Conservation (phyloP, 768 basidiomycete genomes). For the Artomyces pyxidatus region DNA sequence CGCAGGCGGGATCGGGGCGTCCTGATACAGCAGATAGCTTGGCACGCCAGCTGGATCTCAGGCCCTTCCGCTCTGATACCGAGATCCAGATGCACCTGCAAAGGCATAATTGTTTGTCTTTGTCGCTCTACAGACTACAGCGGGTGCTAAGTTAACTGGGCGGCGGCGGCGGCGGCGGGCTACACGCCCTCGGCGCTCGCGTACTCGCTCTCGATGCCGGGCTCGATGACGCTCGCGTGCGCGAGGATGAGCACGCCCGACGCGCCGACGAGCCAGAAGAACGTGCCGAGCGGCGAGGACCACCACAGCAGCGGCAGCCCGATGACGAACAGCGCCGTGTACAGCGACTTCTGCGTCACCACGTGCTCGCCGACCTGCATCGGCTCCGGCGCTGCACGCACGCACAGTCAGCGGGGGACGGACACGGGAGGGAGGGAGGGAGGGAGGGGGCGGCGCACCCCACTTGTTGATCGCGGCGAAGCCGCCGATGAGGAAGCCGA, state of each 20-base stretch:
- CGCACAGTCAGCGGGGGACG: not conserved
- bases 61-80: too few relatives aligned
- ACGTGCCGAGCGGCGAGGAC: conserved; percentile 65
- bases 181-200: conserved; percentile 61
- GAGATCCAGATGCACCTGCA: too few relatives aligned
- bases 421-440: not conserved
- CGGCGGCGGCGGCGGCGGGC: not conserved
- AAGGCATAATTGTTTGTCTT: too few relatives aligned
- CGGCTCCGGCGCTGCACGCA: conserved; percentile 69
- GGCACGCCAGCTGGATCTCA: too few relatives aligned
- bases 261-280: conserved; percentile 94
- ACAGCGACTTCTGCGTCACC: conserved; percentile 85
- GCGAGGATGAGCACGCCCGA: conserved; percentile 76
- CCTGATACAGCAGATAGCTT: too few relatives aligned
- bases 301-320: conserved; percentile 84
- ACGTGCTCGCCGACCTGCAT: conserved; percentile 74
- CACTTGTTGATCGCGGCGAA: conserved; percentile 86
- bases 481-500: conserved; percentile 86
- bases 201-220: conserved; percentile 93
- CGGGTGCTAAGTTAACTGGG: too few relatives aligned
- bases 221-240: conserved; percentile 87
- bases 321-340: conserved; percentile 83
- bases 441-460: conserved; percentile 40
- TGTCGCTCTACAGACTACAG: too few relatives aligned
- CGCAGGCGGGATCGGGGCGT: too few relatives aligned